Base-by-base conservation (phyloP, 1,139 yeast genomes). In the Hemisphaericaspora lyxosophila region DNA sequence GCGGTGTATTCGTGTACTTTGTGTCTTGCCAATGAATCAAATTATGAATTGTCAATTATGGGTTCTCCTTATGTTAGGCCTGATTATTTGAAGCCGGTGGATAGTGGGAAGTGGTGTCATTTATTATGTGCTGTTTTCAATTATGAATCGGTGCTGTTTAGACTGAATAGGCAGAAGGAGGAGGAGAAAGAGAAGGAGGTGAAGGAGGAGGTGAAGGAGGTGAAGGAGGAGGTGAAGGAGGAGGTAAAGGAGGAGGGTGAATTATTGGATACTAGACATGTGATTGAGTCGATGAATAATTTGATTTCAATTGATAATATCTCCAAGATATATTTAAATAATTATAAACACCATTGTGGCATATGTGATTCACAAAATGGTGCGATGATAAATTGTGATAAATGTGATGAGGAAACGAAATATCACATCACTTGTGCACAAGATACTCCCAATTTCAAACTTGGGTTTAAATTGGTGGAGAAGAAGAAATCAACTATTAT, bases 21-120 rank as follows among this genome's bases (percentile, higher is more conserved):
- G 22, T 90, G 97, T 57, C 72, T 78, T 28, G 73, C 78, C 0
- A 63, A 73, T 34, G 82, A 77, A 39, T 55, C 67, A 5, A 72
- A 71, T 45, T 65, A 70, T 46, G 78, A 72, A 43, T 57, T 67
- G 13, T 65, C 75, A 13, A 63, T 73, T 22, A 50, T 59, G 19
- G 78, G 80, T 0, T 60, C 61, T 14, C 53, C 61, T 1, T 44
- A 54, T 29, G 68, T 73, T 0, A 64, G 64, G 23, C 82, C 85
- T 0, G 92, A 85, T 47, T 88, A 80, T 30, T 59, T 89, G 49
- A 86, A 85, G 51, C 74, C 88, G n/a, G 80, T 95, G 0, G 78
- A 74, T 26, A 50, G 63, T 24, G 85, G 87, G 2, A 70, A 71
- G 42, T 90, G 97, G 97, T 82, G 84, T 27, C 97, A 90, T 62